Evolutionary conservation across 2,329 filamentous ascomycete genomes (phyloP).

Genomic region (Calonectria montana): DNA sequence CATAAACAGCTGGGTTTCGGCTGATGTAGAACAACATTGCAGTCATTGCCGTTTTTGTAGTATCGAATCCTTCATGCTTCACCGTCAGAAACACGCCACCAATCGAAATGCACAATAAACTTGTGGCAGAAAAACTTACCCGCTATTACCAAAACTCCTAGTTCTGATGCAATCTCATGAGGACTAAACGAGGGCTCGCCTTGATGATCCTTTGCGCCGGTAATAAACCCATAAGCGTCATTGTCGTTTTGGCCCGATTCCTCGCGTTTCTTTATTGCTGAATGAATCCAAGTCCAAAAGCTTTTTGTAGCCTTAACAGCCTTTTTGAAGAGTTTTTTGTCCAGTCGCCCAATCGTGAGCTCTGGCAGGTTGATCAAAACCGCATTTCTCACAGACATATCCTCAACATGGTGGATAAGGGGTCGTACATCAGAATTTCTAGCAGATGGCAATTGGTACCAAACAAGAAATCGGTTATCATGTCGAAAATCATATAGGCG

Average conservation of each 20-base stretch:
- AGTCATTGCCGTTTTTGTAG: background rate
- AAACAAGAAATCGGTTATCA: background rate
- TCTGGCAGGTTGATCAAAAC: background rate
- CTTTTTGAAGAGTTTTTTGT: background rate
- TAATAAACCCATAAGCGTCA: background rate
- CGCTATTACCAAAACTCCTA: background rate
- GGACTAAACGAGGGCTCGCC: background rate
- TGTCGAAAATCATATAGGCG: background rate
- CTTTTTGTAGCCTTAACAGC: background rate
- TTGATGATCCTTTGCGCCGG: background rate
- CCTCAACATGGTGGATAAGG: background rate
- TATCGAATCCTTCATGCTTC: background rate
- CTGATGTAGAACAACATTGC: background rate
- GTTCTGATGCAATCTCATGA: background rate
- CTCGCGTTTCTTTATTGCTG: background rate
- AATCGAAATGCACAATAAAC: background rate
- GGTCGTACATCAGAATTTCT: background rate
- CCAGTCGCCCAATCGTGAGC: background rate
- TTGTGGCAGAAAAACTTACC: background rate
- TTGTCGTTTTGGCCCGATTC: background rate
- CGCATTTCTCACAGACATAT: background rate
- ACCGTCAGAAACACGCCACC: background rate
- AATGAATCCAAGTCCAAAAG: background rate
- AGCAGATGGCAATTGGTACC: background rate
- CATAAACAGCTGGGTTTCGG: background rate